Base-by-base conservation (phyloP, 2,329 filamentous ascomycete genomes). In the Dichotomopilus funicola region DNA sequence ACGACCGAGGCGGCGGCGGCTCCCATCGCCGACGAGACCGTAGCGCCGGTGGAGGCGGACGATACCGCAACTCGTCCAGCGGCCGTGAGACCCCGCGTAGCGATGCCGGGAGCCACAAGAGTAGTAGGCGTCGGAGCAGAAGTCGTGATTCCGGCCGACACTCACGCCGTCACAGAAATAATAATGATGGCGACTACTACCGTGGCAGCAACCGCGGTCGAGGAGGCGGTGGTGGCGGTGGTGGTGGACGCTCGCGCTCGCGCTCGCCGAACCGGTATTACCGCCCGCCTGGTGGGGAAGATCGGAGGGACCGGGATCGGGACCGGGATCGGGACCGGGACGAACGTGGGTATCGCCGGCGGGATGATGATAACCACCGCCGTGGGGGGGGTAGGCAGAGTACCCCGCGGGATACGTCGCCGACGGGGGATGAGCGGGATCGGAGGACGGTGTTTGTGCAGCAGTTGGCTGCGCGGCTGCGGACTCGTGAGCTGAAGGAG, bases 401-500 rank as follows among this genome's bases (percentile, higher is more conserved):
- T 50, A 58, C 57, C 70, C 78, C 58, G 68, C 78, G 56, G 72
- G 72, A 63, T 34, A 85, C 67, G 1, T 64, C 65, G 6, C 83
- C 88, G 58, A 96, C 88, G 66, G 91, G 96, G 71, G 94, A 97
- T 73, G 94, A 99, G 74, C 88, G 92, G 68, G 94, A 99, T 75
- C 87, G 90, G 65, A 88, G 94, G 66, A 99, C 95, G 56, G 90
- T 99, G 57, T 99, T 99, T 70, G 94, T 99, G 54, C 94, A 99
- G 77, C 94, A 99, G 74, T 87, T 99, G 68, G 94, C 94, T 64
- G 91, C 91, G 63, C 89, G 94, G 68, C 81, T 97, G 62, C 86
- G 92, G 65, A 96, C 89, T 54, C 91, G 90, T 67, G 91, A 97
- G 72, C 79, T 99, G 61, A 92, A 95, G 71, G 82, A 86, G 59